phyloP scores from a whole-genome alignment of 176 grass and related monocot genomes.

The Triticum turgidum region DNA sequence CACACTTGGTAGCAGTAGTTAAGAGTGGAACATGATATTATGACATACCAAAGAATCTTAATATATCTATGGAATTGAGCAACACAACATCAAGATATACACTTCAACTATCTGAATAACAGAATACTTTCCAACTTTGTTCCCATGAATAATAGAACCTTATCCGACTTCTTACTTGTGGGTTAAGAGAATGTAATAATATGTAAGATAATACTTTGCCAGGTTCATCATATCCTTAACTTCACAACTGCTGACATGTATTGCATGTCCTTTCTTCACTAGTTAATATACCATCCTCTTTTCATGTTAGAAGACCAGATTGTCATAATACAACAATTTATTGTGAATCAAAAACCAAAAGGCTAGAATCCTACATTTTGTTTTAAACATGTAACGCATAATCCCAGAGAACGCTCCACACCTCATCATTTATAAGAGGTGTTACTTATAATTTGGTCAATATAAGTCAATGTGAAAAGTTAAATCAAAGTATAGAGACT shows the following conservation, averaged over 20 bases:
- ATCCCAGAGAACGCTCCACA: neutral
- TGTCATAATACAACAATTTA: neutral
- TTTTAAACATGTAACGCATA: neutral
- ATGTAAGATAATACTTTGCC: neutral
- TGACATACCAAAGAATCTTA: neutral
- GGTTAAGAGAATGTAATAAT: neutral
- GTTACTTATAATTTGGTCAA: neutral
- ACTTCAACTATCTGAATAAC: neutral
- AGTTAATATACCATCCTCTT: neutral
- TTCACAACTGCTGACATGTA: neutral
- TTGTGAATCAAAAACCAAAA: neutral
- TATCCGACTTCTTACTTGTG: neutral
- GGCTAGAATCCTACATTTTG: neutral
- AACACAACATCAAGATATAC: neutral
- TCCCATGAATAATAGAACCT: neutral
- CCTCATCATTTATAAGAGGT: neutral
- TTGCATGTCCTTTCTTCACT: neutral
- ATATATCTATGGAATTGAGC: neutral
- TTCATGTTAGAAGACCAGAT: neutral
- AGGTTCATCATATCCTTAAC: neutral
- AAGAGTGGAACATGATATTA: neutral
- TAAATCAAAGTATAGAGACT: constrained; percentile 4
- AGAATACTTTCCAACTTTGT: constrained; percentile 4
- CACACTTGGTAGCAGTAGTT: neutral
- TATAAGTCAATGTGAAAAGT: neutral